Evolutionary conservation across 202 grass and related monocot genomes (phyloP), one percentile per base, ranked within the genome.

Genomic region (Elaeis oleifera): DNA sequence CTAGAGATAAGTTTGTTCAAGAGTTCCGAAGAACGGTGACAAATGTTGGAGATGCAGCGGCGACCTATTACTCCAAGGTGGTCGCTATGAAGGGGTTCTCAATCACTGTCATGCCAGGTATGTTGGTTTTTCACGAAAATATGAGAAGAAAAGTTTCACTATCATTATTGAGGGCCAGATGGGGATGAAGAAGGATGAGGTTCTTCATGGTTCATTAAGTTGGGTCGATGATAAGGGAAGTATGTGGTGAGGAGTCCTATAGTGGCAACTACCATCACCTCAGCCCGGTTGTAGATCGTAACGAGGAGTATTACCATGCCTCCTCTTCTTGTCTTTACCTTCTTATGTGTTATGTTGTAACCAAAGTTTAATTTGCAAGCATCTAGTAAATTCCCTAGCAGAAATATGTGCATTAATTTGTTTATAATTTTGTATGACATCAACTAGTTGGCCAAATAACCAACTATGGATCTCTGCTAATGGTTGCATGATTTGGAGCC

Each of bases 221-320:
- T 90, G 91, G 91, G 22, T 65, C 6, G 87, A 90, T 19, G 61
- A 54, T 1, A 71, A 16, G 84, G 84, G 21, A 88, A 68, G 49
- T 77, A 96, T 63, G n/a, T 61, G 1, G 87, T 88, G 28, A 90
- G 81, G 67, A 90, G 81, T 49, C 83, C 90, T 0, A 87, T 81
- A 51, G 74, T 86, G 16, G 85, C 24, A 31, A 73, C 79, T n/a
- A 77, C 61, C 5, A 18, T 64, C 3, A 63, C 4, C 16, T 58
- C 63, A 61, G 24, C 62, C 32, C 16, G 14, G 59, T 18, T 63
- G 17, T 78, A 58, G 70, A 55, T 50, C 1, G 27, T 31, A 6
- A 6, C 0, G 5, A 29, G 4, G 28, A 31, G 28, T 6, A 5
- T 6, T 6, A 31, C 28, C 5, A 6, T 31, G 28, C 61, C n/a